phyloP scores from a whole-genome alignment of 2,329 filamentous ascomycete species.

The Oidium heveae region DNA sequence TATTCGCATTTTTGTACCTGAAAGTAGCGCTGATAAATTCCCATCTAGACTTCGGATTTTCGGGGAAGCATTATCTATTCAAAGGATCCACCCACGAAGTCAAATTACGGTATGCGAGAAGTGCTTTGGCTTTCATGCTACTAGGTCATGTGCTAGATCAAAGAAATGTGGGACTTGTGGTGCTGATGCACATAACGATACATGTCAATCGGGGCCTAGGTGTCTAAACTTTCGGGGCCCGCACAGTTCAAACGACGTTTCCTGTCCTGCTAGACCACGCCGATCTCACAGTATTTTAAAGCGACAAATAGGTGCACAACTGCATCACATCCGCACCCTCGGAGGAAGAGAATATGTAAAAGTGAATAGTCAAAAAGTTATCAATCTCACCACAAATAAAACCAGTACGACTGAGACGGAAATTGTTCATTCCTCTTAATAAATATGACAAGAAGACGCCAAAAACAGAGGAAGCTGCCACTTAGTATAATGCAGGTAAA shows the following conservation, averaged over 20 bases:
- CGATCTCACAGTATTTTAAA: neutral
- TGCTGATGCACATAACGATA: neutral
- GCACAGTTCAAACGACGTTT: neutral
- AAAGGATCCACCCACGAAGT: neutral
- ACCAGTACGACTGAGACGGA: neutral
- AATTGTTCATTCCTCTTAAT: neutral
- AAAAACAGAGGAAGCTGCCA: neutral
- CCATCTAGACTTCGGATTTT: neutral
- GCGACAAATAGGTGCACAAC: neutral
- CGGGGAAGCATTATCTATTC: neutral
- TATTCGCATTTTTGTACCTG: neutral
- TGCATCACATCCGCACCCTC: neutral
- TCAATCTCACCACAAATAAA: neutral
- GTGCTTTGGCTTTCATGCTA: neutral
- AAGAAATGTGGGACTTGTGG: neutral
- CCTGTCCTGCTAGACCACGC: neutral
- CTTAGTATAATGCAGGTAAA: neutral
- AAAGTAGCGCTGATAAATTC: neutral
- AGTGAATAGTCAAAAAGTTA: neutral
- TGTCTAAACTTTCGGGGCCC: too few species aligned
- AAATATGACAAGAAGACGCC: neutral
- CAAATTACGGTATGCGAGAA: neutral
- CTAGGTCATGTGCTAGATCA: neutral
- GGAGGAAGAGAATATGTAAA: neutral
- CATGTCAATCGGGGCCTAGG: neutral